Evolutionary conservation across 768 basidiomycete genomes (phyloP).

Genomic region (Rhizopogon vinicolor): DNA sequence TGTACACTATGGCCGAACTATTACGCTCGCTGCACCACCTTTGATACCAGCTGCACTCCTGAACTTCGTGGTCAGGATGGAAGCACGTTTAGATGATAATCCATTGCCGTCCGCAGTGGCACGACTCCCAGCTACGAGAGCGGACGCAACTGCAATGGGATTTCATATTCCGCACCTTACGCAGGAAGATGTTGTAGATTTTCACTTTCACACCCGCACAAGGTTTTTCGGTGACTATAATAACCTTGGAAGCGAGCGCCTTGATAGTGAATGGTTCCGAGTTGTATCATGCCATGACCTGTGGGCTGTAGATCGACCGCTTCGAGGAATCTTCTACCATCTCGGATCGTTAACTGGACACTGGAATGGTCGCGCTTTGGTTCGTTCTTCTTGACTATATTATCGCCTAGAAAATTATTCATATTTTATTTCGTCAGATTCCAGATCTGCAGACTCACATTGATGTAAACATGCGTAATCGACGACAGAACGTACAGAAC

Average conservation of each 20-base stretch:
- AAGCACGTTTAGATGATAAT: slow-evolving; percentile 28
- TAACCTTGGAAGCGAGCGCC: slow-evolving; percentile 20
- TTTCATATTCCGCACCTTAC: slow-evolving; percentile 26
- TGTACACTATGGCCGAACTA: slow-evolving; percentile 35
- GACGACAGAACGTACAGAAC: slow-evolving; percentile 8
- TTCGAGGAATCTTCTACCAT: slow-evolving; percentile 38
- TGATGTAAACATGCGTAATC: slow-evolving; percentile 18
- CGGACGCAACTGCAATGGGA: slow-evolving; percentile 25
- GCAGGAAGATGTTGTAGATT: slow-evolving; percentile 36
- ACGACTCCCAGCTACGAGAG: slow-evolving; percentile 31
- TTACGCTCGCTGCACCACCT: slow-evolving; percentile 37
- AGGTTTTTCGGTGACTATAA: slow-evolving; percentile 20
- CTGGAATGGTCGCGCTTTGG: slow-evolving; percentile 45
- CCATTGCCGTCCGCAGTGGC: slow-evolving; percentile 18
- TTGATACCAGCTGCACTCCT: slow-evolving; percentile 37
- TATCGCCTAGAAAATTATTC: background rate
- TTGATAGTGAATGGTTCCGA: slow-evolving; percentile 48
- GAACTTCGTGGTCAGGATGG: slow-evolving; percentile 30
- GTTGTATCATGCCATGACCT: slow-evolving; percentile 38
- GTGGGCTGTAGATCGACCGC: slow-evolving; percentile 28
- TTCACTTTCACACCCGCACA: slow-evolving; percentile 33
- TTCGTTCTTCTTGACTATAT: slow-evolving; percentile 21
- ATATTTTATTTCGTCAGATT: slow-evolving; percentile 13
- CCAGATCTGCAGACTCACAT: slow-evolving; percentile 20
- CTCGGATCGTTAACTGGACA: slow-evolving; percentile 39